These are phyloP conservation scores for Stenogyne calaminthoides DNA, from an alignment of 305 asterid species.

Conservation along the genomic window DNA sequence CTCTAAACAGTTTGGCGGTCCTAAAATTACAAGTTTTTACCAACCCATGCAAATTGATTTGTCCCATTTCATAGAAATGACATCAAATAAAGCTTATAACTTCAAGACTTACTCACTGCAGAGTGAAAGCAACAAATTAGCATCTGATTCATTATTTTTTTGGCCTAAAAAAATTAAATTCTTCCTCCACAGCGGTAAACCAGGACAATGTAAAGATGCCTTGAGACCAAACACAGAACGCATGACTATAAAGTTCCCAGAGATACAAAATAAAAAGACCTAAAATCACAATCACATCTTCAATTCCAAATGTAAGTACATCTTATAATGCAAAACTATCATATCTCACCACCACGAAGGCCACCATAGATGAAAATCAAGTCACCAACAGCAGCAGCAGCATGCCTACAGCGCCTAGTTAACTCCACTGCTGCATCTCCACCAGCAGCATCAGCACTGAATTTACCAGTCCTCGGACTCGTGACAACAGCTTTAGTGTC, in stretches of 20 bases:
- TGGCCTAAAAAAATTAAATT: background rate
- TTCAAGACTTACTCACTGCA: slow-evolving; percentile 11
- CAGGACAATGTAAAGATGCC: slow-evolving; percentile 1
- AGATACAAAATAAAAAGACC: slow-evolving; percentile 16
- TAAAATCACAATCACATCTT: slow-evolving; percentile 11
- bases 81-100: background rate
- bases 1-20: slow-evolving; percentile 2
- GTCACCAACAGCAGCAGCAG: slow-evolving; percentile 98
- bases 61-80: slow-evolving; percentile 12
- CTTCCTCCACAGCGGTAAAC: slow-evolving; percentile 9
- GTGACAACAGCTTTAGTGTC: slow-evolving; percentile 96
- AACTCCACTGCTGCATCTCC: slow-evolving; percentile 98
- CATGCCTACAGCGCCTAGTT: slow-evolving; percentile 99
- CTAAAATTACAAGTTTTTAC: background rate
- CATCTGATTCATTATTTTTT: background rate
- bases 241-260: slow-evolving; percentile 4
- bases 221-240: slow-evolving; percentile 9
- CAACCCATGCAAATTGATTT: background rate
- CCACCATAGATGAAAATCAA: slow-evolving; percentile 96
- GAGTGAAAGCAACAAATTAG: background rate
- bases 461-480: slow-evolving; percentile 92
- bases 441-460: slow-evolving; percentile 98
- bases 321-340: slow-evolving; percentile 14
- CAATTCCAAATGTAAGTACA: slow-evolving; percentile 17
- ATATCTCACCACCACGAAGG: slow-evolving; percentile 95